Percentiles rank a stretch among this genome's conserved stretches.
These are phyloP conservation scores for Haemoproteus tartakovskyi DNA, from an alignment of 169 alveolate genomes.

Conservation along the genomic window DNA sequence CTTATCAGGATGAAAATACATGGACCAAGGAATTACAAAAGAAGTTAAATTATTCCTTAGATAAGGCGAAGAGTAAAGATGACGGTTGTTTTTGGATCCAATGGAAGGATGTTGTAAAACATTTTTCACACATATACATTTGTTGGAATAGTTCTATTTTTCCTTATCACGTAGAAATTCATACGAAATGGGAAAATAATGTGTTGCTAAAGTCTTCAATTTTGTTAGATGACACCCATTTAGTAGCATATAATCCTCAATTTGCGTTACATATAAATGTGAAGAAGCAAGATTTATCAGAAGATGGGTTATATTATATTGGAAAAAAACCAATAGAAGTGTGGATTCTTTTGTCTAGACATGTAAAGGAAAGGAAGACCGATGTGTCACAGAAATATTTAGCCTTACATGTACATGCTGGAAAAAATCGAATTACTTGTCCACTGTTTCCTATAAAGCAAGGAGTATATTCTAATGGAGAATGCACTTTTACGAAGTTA, in stretches of 20 bases:
- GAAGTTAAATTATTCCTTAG: slow-evolving; percentile 53
- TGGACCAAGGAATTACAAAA: slow-evolving; percentile 72
- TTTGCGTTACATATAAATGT: slow-evolving; percentile 59
- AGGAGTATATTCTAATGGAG: slow-evolving; percentile 83
- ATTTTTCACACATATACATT: slow-evolving; percentile 88
- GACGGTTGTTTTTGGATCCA: slow-evolving; percentile 88
- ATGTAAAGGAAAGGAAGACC: slow-evolving; percentile 66
- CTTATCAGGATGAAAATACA: slow-evolving; percentile 71
- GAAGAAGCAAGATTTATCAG: slow-evolving; percentile 43
- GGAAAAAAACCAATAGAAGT: slow-evolving; percentile 70
- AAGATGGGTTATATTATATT: slow-evolving; percentile 35
- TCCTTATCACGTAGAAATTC: slow-evolving; percentile 71
- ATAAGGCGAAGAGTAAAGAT: slow-evolving; percentile 68
- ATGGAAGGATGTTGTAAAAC: slow-evolving; percentile 83
- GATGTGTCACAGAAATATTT: slow-evolving; percentile 72
- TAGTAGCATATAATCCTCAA: slow-evolving; percentile 85
- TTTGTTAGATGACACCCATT: slow-evolving; percentile 81
- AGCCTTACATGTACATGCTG: slow-evolving; percentile 76
- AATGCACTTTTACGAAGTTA: slow-evolving; percentile 77
- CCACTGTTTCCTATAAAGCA: slow-evolving; percentile 79
- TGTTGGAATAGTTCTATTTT: slow-evolving; percentile 83
- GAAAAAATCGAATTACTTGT: slow-evolving; percentile 71
- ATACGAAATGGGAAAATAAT: slow-evolving; percentile 77
- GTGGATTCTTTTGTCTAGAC: slow-evolving; percentile 77
- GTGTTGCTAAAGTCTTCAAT: slow-evolving; percentile 68